Evolutionary conservation across 192 early-diverging fungal genomes (phyloP), one percentile per base, ranked within the genome.

Genomic region (Helicostylum pulchrum): DNA sequence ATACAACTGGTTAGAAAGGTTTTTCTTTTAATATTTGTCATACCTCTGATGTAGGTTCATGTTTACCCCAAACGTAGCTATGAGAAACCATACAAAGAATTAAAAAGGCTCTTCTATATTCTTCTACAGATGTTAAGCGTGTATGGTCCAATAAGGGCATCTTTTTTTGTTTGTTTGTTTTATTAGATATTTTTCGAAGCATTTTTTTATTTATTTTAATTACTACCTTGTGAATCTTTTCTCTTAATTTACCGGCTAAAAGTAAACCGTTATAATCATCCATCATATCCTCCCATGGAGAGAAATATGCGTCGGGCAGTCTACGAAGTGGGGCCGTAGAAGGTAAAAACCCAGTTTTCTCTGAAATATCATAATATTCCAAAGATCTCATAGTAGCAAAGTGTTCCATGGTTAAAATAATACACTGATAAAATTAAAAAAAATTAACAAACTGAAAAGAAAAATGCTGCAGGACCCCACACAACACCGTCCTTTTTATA

Each of bases 51-150:
- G 79, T 78, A 21, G 76, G 74, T 43, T 91, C 88, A 59, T 88
- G 87, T 52, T 93, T 88, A 19, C 94, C 91, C 93, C 94, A 95
- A 4, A 99, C 86, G 74, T 90, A 96, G 12, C 89, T 91, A 64
- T 97, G 95, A 5, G 90, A 91, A 53, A 99, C 77, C 71, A 95
- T 90, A 34, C 89, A 90, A 14, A 97, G 78, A 26, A 97, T 82
- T 21, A 90, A 66, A 65, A 92, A 97, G n/a, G 90, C 94, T 50
- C 96, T 81, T 58, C 88, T 84, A 67, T 85, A 88, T 77, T 97
- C 94, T 48, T 84, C 78, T 49, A 76, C 69, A 3, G 78, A 86
- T 42, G 68, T 61, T 32, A 94, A 81, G 7, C 67, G 78, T 46
- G 72, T 74, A 3, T 83, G 82, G 67, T 84, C 79, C 11, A 97